A percentile compares a stretch with the other conserved stretches of the same genome.
Evolutionary conservation across 2,329 filamentous ascomycete species (phyloP).

Genomic region (Neonectria hederae): DNA sequence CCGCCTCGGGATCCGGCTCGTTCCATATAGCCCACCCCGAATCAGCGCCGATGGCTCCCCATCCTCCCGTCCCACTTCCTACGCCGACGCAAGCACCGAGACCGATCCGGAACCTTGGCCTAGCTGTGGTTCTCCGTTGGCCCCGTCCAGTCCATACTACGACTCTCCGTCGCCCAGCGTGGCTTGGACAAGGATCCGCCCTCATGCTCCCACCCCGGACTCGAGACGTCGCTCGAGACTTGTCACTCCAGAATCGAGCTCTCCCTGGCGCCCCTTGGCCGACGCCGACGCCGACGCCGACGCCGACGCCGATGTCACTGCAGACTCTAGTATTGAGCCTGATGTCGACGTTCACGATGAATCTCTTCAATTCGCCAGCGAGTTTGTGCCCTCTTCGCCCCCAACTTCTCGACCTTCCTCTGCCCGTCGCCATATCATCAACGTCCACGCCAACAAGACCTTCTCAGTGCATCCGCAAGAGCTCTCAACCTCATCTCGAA

Average conservation of each 20-base stretch:
- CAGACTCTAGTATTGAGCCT: constrained; percentile 31
- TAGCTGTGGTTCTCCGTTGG: constrained; percentile 27
- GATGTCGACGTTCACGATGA: constrained; percentile 24
- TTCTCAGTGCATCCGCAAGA: constrained; percentile 60
- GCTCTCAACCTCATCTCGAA: constrained; percentile 42
- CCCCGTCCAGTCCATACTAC: constrained; percentile 35
- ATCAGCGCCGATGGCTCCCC: constrained; percentile 46
- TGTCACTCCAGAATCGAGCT: constrained; percentile 30
- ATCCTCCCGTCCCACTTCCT: constrained; percentile 39
- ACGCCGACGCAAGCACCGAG: constrained; percentile 36
- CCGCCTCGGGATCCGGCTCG: constrained; percentile 49
- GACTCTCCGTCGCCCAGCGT: constrained; percentile 40
- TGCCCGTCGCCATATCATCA: constrained; percentile 53
- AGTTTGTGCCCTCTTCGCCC: constrained; percentile 28
- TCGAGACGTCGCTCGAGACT: constrained; percentile 30
- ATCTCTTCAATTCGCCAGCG: constrained; percentile 17
- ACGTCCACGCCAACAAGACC: constrained; percentile 66
- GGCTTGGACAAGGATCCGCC: constrained; percentile 31
- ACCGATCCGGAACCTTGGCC: constrained; percentile 33
- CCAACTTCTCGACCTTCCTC: constrained; percentile 43
- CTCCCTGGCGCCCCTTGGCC: constrained; percentile 31
- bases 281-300: constrained; percentile 30
- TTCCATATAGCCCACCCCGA: constrained; percentile 52
- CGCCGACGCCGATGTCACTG: constrained; percentile 23
- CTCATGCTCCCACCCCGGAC: constrained; percentile 24